Base-by-base conservation (phyloP, 352 stramenopile genomes). In the Achlya hypogyna region DNA sequence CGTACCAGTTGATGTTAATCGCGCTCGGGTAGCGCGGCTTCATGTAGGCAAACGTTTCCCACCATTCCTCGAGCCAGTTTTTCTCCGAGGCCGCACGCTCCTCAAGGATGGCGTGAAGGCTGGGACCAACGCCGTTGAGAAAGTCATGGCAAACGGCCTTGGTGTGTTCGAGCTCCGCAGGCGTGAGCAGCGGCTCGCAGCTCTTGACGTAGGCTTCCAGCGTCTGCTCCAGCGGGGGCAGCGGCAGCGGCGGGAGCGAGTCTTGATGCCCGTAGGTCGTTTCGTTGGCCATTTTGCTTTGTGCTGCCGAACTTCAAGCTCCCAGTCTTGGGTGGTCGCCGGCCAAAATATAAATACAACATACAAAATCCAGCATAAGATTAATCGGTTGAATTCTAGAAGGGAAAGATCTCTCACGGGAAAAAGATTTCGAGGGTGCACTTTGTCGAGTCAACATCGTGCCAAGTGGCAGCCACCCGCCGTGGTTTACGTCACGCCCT, bases 1-100 rank as follows among this genome's bases (percentile, higher is more conserved):
- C 97, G 77, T 98, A 98, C 86, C 97, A 99, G 64, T 95, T 98
- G 65, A 99, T 94, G 74, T 99, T 99, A 72, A 98, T 93, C 22
- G 96, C 91, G 40, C 96, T 95, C 53, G 95, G 93, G 74, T 98
- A 97, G 22, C 86, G 82, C 68, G 84, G 87, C 72, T 98, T 88
- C 63, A 99, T 69, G 80, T 99, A 99, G 64, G 88, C 96, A 35
- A 97, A 87, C 2, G 92, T 96, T 77, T 98, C 97, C 95, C 95
- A 98, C 95, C 96, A 99, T 51, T 97, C 79, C 70, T 98, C 86
- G 54, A 96, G 69, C 87, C 87, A 96, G 71, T 96, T 96, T 69
- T 82, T 83, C 73, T 93, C 84, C 60, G 77, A 79, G 69, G 88
- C 80, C 23, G 86, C 87, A 23, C 85, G 82, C 65, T 95, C 87